phyloP scores from a whole-genome alignment of 1,284 basidiomycete genomes.

The Pseudozyma thailandica region DNA sequence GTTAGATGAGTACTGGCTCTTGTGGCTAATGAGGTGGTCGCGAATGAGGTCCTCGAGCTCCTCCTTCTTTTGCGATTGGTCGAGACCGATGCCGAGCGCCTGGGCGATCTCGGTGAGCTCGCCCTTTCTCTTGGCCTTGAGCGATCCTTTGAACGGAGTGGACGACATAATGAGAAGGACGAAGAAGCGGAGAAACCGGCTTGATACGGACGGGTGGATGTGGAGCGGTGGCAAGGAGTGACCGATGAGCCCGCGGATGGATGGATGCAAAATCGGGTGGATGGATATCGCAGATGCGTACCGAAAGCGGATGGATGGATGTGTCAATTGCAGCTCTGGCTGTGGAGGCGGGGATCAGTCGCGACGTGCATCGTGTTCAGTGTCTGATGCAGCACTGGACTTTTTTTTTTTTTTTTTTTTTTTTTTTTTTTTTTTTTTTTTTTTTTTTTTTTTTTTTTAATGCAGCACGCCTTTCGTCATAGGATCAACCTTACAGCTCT shows the following conservation, averaged over 20 bases:
- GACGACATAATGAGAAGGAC: slow-evolving; percentile 23
- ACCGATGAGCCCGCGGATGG: slow-evolving; percentile 15
- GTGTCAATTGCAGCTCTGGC: background rate
- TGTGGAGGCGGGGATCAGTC: background rate
- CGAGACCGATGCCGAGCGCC: slow-evolving; percentile 48
- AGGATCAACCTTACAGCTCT: background rate
- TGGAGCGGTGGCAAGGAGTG: slow-evolving; percentile 13
- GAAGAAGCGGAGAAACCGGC: background rate
- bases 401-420: no score
- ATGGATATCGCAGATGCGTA: slow-evolving; percentile 23
- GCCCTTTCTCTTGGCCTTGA: slow-evolving; percentile 57
- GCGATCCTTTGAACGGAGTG: slow-evolving; percentile 53
- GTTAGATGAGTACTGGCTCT: slow-evolving; percentile 36
- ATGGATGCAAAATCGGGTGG: slow-evolving; percentile 26
- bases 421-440: no score
- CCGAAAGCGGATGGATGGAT: slow-evolving; percentile 31
- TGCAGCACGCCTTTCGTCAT: no score
- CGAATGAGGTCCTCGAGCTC: slow-evolving; percentile 57
- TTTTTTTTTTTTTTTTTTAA: no score
- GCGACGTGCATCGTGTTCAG: background rate
- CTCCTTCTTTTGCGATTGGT: slow-evolving; percentile 47
- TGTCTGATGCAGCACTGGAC: no score
- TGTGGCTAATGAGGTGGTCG: slow-evolving; percentile 47
- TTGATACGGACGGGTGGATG: slow-evolving; percentile 4
- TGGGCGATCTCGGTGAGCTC: slow-evolving; percentile 58